Evolutionary conservation across 164 flowering plant genomes (phyloP), one percentile per base, ranked within the genome.

Genomic region (Macadamia integrifolia): DNA sequence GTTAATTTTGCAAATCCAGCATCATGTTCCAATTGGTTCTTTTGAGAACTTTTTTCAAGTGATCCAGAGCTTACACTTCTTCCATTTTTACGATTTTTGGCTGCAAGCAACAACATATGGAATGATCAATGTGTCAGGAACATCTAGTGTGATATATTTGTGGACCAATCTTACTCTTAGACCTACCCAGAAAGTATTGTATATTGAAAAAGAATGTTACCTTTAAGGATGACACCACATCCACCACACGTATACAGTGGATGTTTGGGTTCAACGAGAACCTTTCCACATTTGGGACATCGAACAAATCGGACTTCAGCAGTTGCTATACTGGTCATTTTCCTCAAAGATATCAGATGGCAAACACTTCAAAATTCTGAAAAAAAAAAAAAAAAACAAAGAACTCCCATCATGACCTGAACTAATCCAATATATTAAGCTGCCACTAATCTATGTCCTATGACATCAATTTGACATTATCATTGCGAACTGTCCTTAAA

Each of bases 161-260:
- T 14, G 23, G 58, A n/a, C 17, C 2, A 18, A 55, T 18, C 65
- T 23, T 23, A 23, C 23, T 23, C 23, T 23, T 23, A 23, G 23
- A 23, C 23, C 23, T 23, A 23, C 23, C 29, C 6, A 11, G 31
- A 30, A 32, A 62, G 44, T 46, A 23, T 1, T 23, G 13, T 35
- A 35, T 35, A 35, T 2, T 35, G 30, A 46, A 46, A 1, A 40
- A 53, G 17, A 60, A 1, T n/a, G n/a, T 71, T 81, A 91, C 97
- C 95, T 89, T 72, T 82, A 14, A 91, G 92, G 75, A 74, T 35
- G 3, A 84, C 69, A 9, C 72, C 77, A 67, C 97, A 91, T 70
- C 89, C 93, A 49, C 97, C 97, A 75, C 97, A 91, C 71, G 74
- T 67, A 72, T 89, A 91, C 10, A 91, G 65, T 29, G 85, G 81